Conservation (phyloP, 208 protist species). For the Kentomonas sorsogonicus region DNA sequence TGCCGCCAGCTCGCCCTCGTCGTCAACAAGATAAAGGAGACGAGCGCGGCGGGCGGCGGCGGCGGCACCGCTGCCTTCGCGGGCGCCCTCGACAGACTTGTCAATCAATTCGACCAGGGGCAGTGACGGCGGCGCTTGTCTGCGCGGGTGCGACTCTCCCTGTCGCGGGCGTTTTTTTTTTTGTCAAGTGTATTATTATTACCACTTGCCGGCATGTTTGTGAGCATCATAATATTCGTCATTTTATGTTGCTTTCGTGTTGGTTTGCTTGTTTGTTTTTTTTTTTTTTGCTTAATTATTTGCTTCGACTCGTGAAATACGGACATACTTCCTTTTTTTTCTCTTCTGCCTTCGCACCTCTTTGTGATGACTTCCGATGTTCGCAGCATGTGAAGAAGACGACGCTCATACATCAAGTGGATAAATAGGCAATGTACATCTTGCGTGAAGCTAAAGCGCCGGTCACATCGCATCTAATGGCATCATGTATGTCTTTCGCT, state of each 20-base stretch:
- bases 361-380: too few relatives aligned
- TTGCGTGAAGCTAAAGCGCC: background rate
- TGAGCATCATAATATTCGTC: background rate
- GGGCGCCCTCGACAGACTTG: background rate
- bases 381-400: background rate
- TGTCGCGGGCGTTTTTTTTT: background rate
- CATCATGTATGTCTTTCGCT: background rate
- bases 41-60: slow-evolving; percentile 2
- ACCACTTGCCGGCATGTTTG: background rate
- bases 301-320: background rate
- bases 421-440: background rate
- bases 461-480: background rate
- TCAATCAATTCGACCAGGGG: background rate
- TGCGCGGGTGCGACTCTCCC: background rate
- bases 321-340: background rate
- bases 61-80: slow-evolving; percentile 5
- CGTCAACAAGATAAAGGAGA: background rate
- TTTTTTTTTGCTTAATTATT: background rate
- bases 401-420: background rate
- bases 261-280: background rate
- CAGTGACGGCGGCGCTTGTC: background rate
- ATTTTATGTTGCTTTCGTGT: background rate
- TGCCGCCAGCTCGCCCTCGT: background rate
- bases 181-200: background rate
- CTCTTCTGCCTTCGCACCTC: background rate